Evolutionary conservation across 1,284 basidiomycete species (phyloP).

Genomic region (Ceratobasidium sp.): DNA sequence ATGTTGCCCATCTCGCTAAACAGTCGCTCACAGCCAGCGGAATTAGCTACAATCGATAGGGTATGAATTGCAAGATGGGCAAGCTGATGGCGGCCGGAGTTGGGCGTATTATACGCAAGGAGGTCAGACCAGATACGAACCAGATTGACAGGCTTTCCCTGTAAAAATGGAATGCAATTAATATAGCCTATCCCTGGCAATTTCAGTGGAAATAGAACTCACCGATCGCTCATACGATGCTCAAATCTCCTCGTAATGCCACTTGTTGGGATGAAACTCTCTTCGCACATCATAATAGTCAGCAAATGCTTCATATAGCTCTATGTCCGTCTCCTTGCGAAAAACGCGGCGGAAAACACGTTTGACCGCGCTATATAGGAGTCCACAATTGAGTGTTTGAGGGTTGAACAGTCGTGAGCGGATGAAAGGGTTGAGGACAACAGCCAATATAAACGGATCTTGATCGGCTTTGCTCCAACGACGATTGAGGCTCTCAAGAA

Average conservation of each 20-base stretch:
- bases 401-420: slow-evolving; percentile 17
- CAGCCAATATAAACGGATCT: slow-evolving; percentile 53
- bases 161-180: background rate
- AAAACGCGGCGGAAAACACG: slow-evolving; percentile 12
- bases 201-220: background rate
- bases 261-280: slow-evolving; percentile 15
- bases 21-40: slow-evolving; percentile 42
- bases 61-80: slow-evolving; percentile 43
- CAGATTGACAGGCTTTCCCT: slow-evolving; percentile 2
- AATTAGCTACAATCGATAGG: slow-evolving; percentile 44
- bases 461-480: slow-evolving; percentile 55
- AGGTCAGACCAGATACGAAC: slow-evolving; percentile 5
- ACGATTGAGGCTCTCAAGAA: slow-evolving; percentile 51
- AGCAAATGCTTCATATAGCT: background rate
- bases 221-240: background rate
- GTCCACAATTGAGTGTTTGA: background rate
- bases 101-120: slow-evolving; percentile 3
- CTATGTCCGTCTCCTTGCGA: background rate
- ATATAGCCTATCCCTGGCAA: background rate
- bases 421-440: slow-evolving; percentile 51
- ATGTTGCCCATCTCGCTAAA: slow-evolving; percentile 45
- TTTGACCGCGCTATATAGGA: background rate
- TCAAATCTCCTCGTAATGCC: slow-evolving; percentile 11
- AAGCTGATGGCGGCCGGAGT: slow-evolving; percentile 41
- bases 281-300: slow-evolving; percentile 1